Conservation (phyloP, 192 early-diverging fungal species). For the Dimargaris xerosporica region DNA sequence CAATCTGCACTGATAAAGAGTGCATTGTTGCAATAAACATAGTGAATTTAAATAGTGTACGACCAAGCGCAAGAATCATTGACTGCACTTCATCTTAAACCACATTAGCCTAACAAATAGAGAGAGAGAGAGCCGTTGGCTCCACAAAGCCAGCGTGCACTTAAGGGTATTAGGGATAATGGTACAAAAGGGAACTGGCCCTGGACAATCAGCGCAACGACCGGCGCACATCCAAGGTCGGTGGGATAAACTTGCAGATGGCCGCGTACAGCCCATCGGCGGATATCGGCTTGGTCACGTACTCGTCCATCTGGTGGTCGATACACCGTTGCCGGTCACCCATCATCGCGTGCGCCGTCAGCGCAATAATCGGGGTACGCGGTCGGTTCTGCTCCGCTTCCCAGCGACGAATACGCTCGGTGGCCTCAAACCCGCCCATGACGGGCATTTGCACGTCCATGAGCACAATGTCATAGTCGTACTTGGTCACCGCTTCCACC, state of each 20-base stretch:
- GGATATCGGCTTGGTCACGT: conserved; percentile 48
- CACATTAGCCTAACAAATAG: too few relatives aligned
- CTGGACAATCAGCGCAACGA: too few relatives aligned
- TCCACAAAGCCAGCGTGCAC: too few relatives aligned
- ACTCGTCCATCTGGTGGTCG: conserved; percentile 68
- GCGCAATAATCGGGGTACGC: conserved; percentile 63
- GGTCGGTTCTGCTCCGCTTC: conserved; percentile 39
- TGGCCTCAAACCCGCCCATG: conserved; percentile 81
- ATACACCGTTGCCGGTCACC: conserved; percentile 79
- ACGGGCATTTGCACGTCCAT: conserved; percentile 90
- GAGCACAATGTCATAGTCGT: conserved; percentile 40
- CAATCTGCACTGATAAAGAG: too few relatives aligned
- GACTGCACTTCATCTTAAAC: too few relatives aligned
- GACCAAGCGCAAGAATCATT: too few relatives aligned
- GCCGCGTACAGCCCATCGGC: conserved; percentile 25
- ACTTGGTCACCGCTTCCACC: not conserved
- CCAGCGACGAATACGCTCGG: conserved; percentile 55
- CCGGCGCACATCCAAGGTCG: not conserved
- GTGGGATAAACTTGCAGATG: conserved; percentile 23
- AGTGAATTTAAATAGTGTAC: too few relatives aligned
- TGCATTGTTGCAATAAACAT: too few relatives aligned
- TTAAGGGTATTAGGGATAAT: too few relatives aligned
- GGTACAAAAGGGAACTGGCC: too few relatives aligned
- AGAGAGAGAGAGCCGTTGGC: too few relatives aligned
- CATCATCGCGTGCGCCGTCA: conserved; percentile 84